phyloP scores from a whole-genome alignment of 2,329 filamentous ascomycete species.

The Chaetomium olivaceum region DNA sequence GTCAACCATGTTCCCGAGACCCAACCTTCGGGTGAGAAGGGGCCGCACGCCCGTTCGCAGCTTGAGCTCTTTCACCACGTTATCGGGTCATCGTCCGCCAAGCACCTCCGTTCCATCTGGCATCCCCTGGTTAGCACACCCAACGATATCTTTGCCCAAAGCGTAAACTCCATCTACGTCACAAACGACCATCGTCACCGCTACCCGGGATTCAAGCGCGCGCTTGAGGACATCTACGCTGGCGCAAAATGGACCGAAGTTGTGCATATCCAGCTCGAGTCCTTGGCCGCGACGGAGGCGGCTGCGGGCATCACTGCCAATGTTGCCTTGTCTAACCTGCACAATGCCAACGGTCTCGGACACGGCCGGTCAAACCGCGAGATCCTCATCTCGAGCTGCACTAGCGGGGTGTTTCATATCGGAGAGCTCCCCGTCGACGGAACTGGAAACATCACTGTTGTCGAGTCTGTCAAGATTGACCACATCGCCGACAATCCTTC shows the following conservation, averaged over 20 bases:
- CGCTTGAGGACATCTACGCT: slow-evolving; percentile 48
- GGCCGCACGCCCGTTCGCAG: slow-evolving; percentile 50
- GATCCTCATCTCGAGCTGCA: slow-evolving; percentile 46
- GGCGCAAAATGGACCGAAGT: slow-evolving; percentile 51
- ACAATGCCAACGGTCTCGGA: slow-evolving; percentile 59
- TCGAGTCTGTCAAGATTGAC: slow-evolving; percentile 47
- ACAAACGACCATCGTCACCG: slow-evolving; percentile 61
- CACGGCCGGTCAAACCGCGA: slow-evolving; percentile 47
- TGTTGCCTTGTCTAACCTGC: slow-evolving; percentile 47
- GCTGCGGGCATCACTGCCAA: slow-evolving; percentile 43
- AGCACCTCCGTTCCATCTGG: slow-evolving; percentile 54
- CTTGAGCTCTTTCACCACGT: slow-evolving; percentile 60
- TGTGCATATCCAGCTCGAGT: slow-evolving; percentile 46
- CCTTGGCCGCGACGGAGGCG: slow-evolving; percentile 30
- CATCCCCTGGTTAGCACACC: slow-evolving; percentile 57
- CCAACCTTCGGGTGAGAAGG: slow-evolving; percentile 37
- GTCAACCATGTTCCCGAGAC: slow-evolving; percentile 60
- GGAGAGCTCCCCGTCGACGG: slow-evolving; percentile 33
- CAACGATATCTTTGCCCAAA: slow-evolving; percentile 57
- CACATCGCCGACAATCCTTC: slow-evolving; percentile 57
- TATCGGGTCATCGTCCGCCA: slow-evolving; percentile 44
- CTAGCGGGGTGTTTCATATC: slow-evolving; percentile 51
- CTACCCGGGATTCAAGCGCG: slow-evolving; percentile 46
- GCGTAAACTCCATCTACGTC: slow-evolving; percentile 53
- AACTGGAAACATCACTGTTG: slow-evolving; percentile 42